Base-by-base conservation (phyloP, 1,139 yeast genomes). In the Torulaspora pretoriensis region DNA sequence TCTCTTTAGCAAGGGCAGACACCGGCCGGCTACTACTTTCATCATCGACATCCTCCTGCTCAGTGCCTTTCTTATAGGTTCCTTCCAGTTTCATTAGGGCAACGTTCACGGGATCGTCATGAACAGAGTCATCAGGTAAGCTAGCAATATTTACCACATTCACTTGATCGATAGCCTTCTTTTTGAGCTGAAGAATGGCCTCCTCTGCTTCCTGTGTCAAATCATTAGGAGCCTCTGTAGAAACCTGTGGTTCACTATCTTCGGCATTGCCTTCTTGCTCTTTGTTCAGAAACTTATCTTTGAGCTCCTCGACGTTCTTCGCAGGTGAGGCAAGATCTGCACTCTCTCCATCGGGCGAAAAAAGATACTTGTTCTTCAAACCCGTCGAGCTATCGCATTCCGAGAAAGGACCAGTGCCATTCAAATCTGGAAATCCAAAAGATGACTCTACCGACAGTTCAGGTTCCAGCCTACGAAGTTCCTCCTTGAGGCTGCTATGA, bases 51-150 rank as follows among this genome's bases (percentile, higher is more conserved):
- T 24, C 40, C n/a, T 43, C 43, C 5, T 39, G 45, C 2, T 25
- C 38, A 7, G 42, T 16, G 14, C 26, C 40, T 35, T 45, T 55
- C 27, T 50, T 47, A 38, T 68, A 74, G 32, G 73, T 78, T 0
- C 96, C 97, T 64, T 86, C 95, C 25, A 89, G 69, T 62, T 85
- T 87, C 61, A 73, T 72, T 50, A 89, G 70, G 0, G 97, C 92
- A 43, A 80, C 78, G 45, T 74, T 77, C n/a, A 89, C 71, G 0
- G 96, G 96, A 61, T 81, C 81, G 24, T 77, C 81, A 16, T 74
- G 78, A 37, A 76, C 70, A 0, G 82, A 71, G 47, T 83, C 90
- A 60, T 88, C 96, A 0, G 96, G 90, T 38, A 88, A 81, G 2
- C 83, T 83, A 0, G 92, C 90, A 43, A 86, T 71, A 56, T 81